Base-by-base conservation (phyloP, 2,329 filamentous ascomycete species). In the Exophiala dermatitidis region DNA sequence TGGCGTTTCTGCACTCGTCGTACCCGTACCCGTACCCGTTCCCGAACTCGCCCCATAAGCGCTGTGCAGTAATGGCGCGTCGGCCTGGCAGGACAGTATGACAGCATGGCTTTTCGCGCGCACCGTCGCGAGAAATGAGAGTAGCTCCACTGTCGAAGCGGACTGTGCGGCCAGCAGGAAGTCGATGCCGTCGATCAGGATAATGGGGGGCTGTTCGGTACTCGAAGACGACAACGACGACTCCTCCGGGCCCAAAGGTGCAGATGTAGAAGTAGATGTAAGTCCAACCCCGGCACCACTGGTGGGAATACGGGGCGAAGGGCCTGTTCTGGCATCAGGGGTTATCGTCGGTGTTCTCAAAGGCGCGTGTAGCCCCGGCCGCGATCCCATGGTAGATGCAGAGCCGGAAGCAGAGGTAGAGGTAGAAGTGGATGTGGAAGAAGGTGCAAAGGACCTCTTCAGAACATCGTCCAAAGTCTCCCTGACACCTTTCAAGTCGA, bases 21-120 rank as follows among this genome's bases (percentile, higher is more conserved):
- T 19, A 19, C 19, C 19, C 19, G 19, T 19, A 60, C 79, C 80
- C 28, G 71, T 67, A 31, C 53, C 63, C 12, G 60, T 50, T 57
- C 69, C 70, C 4, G 30, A 36, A 31, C 53, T 63, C 12, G 60
- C 49, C 57, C 69, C 70, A 2, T 19, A 36, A 30, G 57, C 43
- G n/a, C 47, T 46, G 50, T 79, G 77, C 48, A 90, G 71, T 31
- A 95, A 76, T 1, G 90, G 83, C 1, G 80, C 74, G 66, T 93
- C 89, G 28, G 88, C 85, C n/a, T 85, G 77, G 29, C 86, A 66
- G 0, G 84, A 80, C 40, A 93, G 62, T 12, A 93, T 69, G 2
- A 70, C 89, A 76, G 3, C 83, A 28, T 48, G 52, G n/a, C 48
- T 51, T 7, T 46, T 50, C 6, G 45, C 26, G 7, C 54, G 56